phyloP scores from a whole-genome alignment of 768 basidiomycete species.

The Suillus subluteus region DNA sequence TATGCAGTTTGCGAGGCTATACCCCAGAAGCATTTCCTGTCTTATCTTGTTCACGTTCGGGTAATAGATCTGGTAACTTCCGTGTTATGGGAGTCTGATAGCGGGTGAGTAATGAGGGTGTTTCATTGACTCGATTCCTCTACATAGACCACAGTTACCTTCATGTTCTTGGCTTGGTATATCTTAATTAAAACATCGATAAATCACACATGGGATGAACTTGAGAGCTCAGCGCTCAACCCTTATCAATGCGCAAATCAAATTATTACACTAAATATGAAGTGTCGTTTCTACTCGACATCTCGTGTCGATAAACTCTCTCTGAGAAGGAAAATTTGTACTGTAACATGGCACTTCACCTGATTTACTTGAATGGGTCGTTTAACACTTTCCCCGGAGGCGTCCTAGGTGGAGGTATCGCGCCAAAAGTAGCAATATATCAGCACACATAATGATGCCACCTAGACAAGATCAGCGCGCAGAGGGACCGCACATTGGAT shows the following conservation, averaged over 20 bases:
- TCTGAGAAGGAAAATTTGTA: background rate
- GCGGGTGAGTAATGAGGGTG: background rate
- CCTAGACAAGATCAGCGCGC: constrained; percentile 28
- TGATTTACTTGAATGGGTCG: background rate
- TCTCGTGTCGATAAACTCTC: background rate
- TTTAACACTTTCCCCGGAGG: constrained; percentile 39
- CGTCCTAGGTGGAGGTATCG: constrained; percentile 44
- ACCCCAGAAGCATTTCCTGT: background rate
- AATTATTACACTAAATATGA: background rate
- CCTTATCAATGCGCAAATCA: background rate
- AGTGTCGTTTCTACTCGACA: background rate
- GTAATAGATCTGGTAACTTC: background rate
- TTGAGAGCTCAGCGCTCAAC: background rate
- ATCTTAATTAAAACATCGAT: background rate
- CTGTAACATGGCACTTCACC: background rate
- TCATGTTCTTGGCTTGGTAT: background rate
- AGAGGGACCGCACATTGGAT: background rate
- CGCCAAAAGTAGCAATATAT: constrained; percentile 43
- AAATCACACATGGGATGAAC: background rate
- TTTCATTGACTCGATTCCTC: background rate
- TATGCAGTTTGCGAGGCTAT: background rate
- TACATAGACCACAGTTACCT: background rate
- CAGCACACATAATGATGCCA: constrained; percentile 43
- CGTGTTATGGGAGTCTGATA: background rate
- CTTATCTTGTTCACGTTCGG: background rate